Conservation (phyloP, 768 basidiomycete species). For the Boletus speciosus region DNA sequence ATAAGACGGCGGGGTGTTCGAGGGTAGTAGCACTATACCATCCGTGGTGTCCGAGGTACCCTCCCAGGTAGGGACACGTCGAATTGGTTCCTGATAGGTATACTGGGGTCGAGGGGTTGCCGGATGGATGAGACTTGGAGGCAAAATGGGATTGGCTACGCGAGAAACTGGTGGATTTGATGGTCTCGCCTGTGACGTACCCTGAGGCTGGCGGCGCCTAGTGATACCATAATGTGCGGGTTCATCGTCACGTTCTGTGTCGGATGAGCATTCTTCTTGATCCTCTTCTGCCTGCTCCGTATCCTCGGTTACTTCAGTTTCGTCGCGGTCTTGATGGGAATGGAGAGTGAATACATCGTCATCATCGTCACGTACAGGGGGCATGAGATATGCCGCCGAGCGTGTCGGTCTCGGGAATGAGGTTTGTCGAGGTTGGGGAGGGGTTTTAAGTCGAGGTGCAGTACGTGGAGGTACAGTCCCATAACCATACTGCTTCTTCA, state of each 20-base stretch:
- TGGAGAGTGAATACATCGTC: slow-evolving; percentile 43
- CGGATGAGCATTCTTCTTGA: slow-evolving; percentile 7
- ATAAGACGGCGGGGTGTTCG: slow-evolving; percentile 50
- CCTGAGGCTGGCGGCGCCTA: slow-evolving; percentile 7
- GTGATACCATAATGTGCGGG: slow-evolving; percentile 4
- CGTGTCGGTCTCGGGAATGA: slow-evolving; percentile 22
- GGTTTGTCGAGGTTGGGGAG: slow-evolving; percentile 16
- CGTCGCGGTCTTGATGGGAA: slow-evolving; percentile 40
- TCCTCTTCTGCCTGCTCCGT: slow-evolving; percentile 16
- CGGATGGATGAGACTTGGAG: slow-evolving; percentile 26
- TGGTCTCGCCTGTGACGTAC: slow-evolving; percentile 7
- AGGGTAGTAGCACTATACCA: slow-evolving; percentile 29
- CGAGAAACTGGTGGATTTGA: slow-evolving; percentile 10
- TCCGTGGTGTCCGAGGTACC: slow-evolving; percentile 37
- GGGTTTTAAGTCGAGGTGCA: slow-evolving; percentile 11
- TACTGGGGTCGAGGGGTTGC: slow-evolving; percentile 29
- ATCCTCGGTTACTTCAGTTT: slow-evolving; percentile 18
- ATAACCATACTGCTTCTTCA: slow-evolving; percentile 56
- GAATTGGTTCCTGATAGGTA: slow-evolving; percentile 7
- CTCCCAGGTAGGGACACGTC: slow-evolving; percentile 31
- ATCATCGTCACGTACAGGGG: slow-evolving; percentile 35
- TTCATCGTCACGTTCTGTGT: slow-evolving; percentile 24
- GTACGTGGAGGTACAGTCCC: slow-evolving; percentile 17
- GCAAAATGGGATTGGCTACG: slow-evolving; percentile 24
- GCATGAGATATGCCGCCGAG: slow-evolving; percentile 20